phyloP scores from a whole-genome alignment of 768 basidiomycete genomes.

The Royoungia palumana region DNA sequence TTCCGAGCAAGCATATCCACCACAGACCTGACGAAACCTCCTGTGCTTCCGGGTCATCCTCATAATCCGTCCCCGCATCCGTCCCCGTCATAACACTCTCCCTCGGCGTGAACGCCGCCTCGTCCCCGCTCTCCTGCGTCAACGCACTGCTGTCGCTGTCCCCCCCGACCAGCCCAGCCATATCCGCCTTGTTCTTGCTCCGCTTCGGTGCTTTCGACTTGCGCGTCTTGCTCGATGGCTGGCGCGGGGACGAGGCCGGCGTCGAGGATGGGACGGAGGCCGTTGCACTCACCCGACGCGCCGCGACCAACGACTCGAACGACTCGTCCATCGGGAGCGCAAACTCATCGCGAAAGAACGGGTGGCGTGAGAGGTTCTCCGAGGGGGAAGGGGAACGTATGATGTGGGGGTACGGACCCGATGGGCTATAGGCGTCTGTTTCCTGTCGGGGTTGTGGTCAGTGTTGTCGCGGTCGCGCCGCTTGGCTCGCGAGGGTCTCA shows the following conservation, averaged over 20 bases:
- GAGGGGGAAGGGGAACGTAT: conserved; percentile 66
- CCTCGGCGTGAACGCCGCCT: conserved; percentile 56
- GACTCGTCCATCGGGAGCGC: conserved; percentile 54
- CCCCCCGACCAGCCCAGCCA: conserved; percentile 74
- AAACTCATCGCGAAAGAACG: conserved; percentile 73
- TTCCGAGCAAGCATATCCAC: background rate
- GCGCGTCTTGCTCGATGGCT: conserved; percentile 28
- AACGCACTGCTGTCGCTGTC: conserved; percentile 84
- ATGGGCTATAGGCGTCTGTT: conserved; percentile 45
- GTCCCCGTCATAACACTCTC: conserved; percentile 71
- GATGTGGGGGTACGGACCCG: conserved; percentile 41
- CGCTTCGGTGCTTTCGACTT: conserved; percentile 49
- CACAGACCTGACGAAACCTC: conserved; percentile 57
- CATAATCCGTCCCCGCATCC: conserved; percentile 67
- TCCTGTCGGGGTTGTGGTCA: conserved; percentile 32
- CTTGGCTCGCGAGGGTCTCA: background rate
- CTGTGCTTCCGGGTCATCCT: conserved; percentile 65
- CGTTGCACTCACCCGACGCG: conserved; percentile 61
- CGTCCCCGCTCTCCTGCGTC: conserved; percentile 81
- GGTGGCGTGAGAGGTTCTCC: conserved; percentile 64
- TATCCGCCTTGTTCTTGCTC: conserved; percentile 43
- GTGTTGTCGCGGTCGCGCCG: background rate
- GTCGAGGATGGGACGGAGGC: conserved; percentile 53
- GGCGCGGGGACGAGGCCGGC: conserved; percentile 53
- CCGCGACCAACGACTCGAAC: conserved; percentile 56